Base-by-base conservation (phyloP, 2,329 filamentous ascomycete genomes). In the Xylaria polymorpha region DNA sequence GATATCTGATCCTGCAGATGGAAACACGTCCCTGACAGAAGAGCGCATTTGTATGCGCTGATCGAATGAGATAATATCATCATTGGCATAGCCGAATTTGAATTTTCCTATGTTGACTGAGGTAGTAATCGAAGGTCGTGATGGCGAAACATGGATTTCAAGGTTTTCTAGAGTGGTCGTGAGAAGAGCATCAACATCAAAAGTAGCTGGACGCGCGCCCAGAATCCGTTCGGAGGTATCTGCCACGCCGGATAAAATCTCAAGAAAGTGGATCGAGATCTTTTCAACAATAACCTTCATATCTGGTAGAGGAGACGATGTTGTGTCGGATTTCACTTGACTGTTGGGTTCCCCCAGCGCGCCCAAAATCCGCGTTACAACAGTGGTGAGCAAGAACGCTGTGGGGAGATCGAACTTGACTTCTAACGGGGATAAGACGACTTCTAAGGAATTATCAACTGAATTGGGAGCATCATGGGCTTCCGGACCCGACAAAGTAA, bases 61-160 rank as follows among this genome's bases (percentile, higher is more conserved):
- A 72, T 90, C 86, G 70, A 92, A 91, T 1, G 87, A 90, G 43
- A 92, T 70, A 43, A 92, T 90, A 64, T 89, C 86, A 46, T 87
- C 88, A 69, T 87, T 83, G 1, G 85, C 83, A 75, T 91, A 91
- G 0, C 89, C 89, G 72, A 92, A 88, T 0, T 82, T 83, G 73
- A 92, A 87, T 70, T 87, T 88, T 70, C 87, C 83, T 1, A 91
- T 74, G 51, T 84, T 81, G 12, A 89, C 73, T 48, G 78, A 83
- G 4, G 80, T 77, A 55, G 82, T 72, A 29, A 75, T 76, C 15
- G 75, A 74, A 56, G 73, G 68, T 32, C 74, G 72, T 4, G 77
- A 72, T 60, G 73, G 74, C 3, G 77, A 75, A 20, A 81, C 41
- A 9, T 74, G 74, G 1, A 81, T 74, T 14, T 73, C 77, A 6